phyloP scores from a whole-genome alignment of 208 protist genomes.

The Acanthamoeba lenticulata region DNA sequence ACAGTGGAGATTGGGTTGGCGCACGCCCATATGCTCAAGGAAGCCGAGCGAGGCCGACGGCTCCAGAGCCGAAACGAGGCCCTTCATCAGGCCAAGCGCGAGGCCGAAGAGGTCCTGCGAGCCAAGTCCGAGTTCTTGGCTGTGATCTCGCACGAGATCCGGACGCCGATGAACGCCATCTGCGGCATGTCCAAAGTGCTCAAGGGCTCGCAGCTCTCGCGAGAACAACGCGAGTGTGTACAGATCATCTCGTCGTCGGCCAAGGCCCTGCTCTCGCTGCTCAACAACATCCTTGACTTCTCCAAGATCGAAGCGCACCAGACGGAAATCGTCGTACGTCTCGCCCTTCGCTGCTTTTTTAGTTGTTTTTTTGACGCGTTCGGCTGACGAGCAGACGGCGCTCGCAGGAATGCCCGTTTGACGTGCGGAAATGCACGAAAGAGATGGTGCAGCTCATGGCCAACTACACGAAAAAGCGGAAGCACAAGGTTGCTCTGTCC shows the following conservation, averaged over 20 bases:
- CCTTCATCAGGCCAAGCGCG: not conserved
- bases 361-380: not conserved
- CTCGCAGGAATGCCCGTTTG: slow-evolving; percentile 49
- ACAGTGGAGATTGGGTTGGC: slow-evolving; percentile 22
- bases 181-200: slow-evolving; percentile 74
- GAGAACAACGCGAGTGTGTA: slow-evolving; percentile 60
- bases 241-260: slow-evolving; percentile 74
- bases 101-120: slow-evolving; percentile 57
- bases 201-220: not conserved
- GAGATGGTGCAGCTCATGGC: not conserved
- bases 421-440: not conserved
- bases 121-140: slow-evolving; percentile 78
- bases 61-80: not conserved
- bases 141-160: slow-evolving; percentile 74
- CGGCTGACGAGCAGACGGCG: not conserved
- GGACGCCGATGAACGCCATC: slow-evolving; percentile 76
- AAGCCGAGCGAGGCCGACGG: not conserved
- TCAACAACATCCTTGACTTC: slow-evolving; percentile 81
- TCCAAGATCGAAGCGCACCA: slow-evolving; percentile 75
- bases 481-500: not conserved
- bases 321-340: slow-evolving; percentile 42
- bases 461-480: not conserved
- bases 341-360: not conserved
- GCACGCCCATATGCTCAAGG: not conserved
- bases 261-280: slow-evolving; percentile 65